Evolutionary conservation across 805 yeast genomes (phyloP).

Genomic region (Cyberlindnera mississippiensis): DNA sequence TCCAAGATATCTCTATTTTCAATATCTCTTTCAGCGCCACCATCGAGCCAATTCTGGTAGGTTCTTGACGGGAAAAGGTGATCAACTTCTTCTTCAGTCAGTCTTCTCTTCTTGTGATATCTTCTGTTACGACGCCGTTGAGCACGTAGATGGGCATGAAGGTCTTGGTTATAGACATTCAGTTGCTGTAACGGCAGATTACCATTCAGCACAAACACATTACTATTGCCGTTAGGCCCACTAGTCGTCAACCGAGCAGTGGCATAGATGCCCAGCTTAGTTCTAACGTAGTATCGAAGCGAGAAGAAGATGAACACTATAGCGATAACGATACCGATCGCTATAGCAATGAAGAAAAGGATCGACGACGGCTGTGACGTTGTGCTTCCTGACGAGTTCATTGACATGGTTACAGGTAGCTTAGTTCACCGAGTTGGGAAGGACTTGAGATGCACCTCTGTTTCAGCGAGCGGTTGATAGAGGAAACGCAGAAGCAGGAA

Average conservation of each 20-base stretch:
- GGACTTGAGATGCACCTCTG: no score
- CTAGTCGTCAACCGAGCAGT: constrained; percentile 23
- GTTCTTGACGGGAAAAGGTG: constrained; percentile 54
- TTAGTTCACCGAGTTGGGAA: no score
- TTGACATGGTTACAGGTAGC: no score
- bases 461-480: no score
- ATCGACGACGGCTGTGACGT: constrained; percentile 53
- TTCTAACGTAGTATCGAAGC: constrained; percentile 52
- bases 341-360: constrained; percentile 58
- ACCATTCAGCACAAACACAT: constrained; percentile 20
- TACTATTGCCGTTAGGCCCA: constrained; percentile 6
- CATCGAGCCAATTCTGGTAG: constrained; percentile 56
- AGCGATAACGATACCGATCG: constrained; percentile 59
- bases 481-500: no score
- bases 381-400: not conserved
- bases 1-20: constrained; percentile 42
- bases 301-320: constrained; percentile 55
- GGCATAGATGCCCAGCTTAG: constrained; percentile 48
- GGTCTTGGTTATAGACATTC: constrained; percentile 17
- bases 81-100: constrained; percentile 56
- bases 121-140: constrained; percentile 39
- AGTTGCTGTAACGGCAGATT: constrained; percentile 25
- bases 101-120: constrained; percentile 45
- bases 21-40: constrained; percentile 52
- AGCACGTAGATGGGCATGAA: constrained; percentile 10